Base-by-base conservation (phyloP, 805 yeast genomes). In the Ogataea glucozyma region DNA sequence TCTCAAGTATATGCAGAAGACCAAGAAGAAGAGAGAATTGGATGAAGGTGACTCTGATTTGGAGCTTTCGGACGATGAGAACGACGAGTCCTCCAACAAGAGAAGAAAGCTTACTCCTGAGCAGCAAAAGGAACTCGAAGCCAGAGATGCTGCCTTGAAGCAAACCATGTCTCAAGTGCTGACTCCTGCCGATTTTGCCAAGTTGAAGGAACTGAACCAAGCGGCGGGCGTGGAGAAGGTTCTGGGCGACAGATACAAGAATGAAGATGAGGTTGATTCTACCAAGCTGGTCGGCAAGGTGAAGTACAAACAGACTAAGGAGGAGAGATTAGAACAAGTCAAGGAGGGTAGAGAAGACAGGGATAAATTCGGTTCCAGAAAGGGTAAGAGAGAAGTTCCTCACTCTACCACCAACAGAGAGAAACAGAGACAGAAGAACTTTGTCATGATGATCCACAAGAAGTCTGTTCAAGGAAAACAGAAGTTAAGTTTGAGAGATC, bases 141-240 rank as follows among this genome's bases (percentile, higher is more conserved):
- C 27, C 21, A 22, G 23, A 23, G 52, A 88, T 38, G 41, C 49
- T 16, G 51, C 85, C 83, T 27, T 75, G 85, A n/a, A 76, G 80
- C 37, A 80, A 85, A 57, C 66, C 4, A 24, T 63, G 43, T 31
- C 56, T 7, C 56, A 55, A 54, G 85, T 93, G 47, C 75, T 93
- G 54, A 93, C 99, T 0, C 99, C 99, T 17, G 97, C 98, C 1
- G 99, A 93, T 71, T 93, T 90, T 62, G 96, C 96, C 49, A 91
- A 91, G 67, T 74, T 93, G 56, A 91, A 91, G 58, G 97, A 93
- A 65, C 76, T 93, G 56, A 79, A 81, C 58, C 73, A 79, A 13
- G 82, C 85, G 64, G 96, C 96, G 4, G 97, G 97, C 53, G 75
- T 90, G 37, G 86, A 86, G 41, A 85, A 85, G 64, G 61, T 83